phyloP scores from a whole-genome alignment of 2,329 filamentous ascomycete genomes.

The Talaromyces atroroseus region DNA sequence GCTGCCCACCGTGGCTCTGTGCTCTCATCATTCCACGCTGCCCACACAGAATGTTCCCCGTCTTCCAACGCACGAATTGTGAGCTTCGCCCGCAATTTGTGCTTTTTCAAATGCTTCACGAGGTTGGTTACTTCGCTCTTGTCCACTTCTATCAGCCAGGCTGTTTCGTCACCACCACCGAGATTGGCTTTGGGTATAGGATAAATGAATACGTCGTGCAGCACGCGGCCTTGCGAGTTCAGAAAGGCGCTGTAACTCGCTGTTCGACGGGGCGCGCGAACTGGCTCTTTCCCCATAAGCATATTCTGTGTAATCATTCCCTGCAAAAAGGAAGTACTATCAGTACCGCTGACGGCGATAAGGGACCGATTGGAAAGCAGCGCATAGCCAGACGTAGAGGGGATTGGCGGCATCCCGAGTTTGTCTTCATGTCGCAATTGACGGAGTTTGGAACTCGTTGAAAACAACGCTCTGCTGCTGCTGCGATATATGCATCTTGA shows the following conservation, averaged over 20 bases:
- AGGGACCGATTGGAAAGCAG: constrained; percentile 67
- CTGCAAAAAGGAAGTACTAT: constrained; percentile 80
- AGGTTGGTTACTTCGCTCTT: constrained; percentile 58
- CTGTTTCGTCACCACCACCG: constrained; percentile 24
- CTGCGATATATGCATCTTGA: constrained; percentile 23
- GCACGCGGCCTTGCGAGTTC: constrained; percentile 74
- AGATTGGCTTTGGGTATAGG: constrained; percentile 37
- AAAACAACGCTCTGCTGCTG: constrained; percentile 24
- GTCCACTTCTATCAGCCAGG: constrained; percentile 80
- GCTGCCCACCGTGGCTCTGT: constrained; percentile 32
- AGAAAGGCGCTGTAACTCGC: constrained; percentile 80
- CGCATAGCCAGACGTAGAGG: constrained; percentile 43
- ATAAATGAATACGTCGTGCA: constrained; percentile 90
- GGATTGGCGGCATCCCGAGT: constrained; percentile 26
- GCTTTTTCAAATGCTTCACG: constrained; percentile 69
- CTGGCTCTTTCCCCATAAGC: constrained; percentile 40
- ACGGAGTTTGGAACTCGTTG: constrained; percentile 20
- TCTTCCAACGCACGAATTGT: constrained; percentile 59
- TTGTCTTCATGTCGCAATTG: constrained; percentile 16
- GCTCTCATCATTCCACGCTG: constrained; percentile 60
- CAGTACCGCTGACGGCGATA: constrained; percentile 71
- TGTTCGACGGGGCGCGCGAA: constrained; percentile 28
- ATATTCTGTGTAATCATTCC: constrained; percentile 76
- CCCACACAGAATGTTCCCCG: constrained; percentile 65
- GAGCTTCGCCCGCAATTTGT: constrained; percentile 80